Conservation (phyloP, 257 asterid genomes). For the Lycium barbarum region DNA sequence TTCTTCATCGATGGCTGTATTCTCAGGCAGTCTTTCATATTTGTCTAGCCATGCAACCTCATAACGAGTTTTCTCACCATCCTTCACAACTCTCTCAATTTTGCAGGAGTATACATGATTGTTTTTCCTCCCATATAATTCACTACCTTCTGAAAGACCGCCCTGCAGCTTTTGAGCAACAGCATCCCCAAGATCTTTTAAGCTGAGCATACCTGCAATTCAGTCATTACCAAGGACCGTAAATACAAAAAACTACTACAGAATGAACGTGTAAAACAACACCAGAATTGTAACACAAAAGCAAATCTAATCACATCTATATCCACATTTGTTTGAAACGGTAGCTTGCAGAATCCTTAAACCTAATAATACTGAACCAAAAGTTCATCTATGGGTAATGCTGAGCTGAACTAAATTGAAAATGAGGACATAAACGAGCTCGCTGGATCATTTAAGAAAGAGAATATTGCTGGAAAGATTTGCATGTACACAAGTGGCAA, state of each 20-base stretch:
- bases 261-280: background rate
- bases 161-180: conserved; percentile 80
- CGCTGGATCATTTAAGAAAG: conserved; percentile 4
- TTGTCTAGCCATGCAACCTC: conserved; percentile 83
- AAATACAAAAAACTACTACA: background rate
- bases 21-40: conserved; percentile 58
- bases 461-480: background rate
- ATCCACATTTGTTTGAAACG: background rate
- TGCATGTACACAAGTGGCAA: background rate
- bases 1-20: conserved; percentile 57
- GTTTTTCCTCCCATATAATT: conserved; percentile 74
- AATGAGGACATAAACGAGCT: conserved; percentile 4
- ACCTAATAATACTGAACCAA: conserved; percentile 7
- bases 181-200: conserved; percentile 75
- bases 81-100: conserved; percentile 65
- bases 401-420: background rate
- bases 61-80: conserved; percentile 56
- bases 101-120: conserved; percentile 67
- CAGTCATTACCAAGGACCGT: conserved; percentile 13
- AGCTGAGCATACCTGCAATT: conserved; percentile 75
- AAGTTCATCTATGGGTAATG: background rate
- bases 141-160: conserved; percentile 69
- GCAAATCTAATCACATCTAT: conserved; percentile 12
- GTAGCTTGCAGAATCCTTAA: background rate
- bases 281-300: background rate